These are phyloP conservation scores for Solanum lycopersicoides DNA, from an alignment of 257 asterid species.

Conservation along the genomic window DNA sequence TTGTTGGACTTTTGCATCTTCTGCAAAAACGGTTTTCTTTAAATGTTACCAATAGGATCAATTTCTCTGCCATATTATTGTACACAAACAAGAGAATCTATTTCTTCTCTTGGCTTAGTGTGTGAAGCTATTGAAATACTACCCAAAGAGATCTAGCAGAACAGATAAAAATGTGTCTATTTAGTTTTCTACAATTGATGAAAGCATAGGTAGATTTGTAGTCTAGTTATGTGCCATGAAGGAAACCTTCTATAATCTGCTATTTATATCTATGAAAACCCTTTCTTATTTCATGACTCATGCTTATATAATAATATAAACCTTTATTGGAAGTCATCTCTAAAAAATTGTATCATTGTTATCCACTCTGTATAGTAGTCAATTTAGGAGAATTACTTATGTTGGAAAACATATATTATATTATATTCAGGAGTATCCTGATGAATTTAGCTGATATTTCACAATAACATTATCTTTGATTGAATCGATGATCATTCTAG, in stretches of 20 bases:
- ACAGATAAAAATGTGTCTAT: background rate
- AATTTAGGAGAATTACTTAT: background rate
- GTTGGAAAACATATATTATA: background rate
- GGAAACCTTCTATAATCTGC: background rate
- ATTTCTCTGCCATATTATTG: background rate
- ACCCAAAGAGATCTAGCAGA: background rate
- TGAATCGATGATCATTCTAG: background rate
- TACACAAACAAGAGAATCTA: background rate
- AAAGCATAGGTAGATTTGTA: background rate
- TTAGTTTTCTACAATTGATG: background rate
- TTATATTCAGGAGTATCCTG: background rate
- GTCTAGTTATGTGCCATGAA: background rate
- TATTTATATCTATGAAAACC: no score
- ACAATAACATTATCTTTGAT: background rate
- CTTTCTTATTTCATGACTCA: background rate
- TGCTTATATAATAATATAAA: background rate
- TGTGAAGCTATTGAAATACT: background rate
- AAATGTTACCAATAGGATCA: background rate
- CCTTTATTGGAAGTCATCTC: background rate
- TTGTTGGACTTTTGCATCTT: background rate
- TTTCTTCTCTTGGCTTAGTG: background rate
- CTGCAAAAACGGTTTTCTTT: background rate
- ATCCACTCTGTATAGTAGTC: background rate
- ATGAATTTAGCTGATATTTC: background rate
- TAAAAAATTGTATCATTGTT: no score